A percentile compares a stretch with the other conserved stretches of the same genome.
These are phyloP conservation scores for Alternaria arbusti DNA, from an alignment of 2,329 filamentous ascomycete species.

Conservation along the genomic window DNA sequence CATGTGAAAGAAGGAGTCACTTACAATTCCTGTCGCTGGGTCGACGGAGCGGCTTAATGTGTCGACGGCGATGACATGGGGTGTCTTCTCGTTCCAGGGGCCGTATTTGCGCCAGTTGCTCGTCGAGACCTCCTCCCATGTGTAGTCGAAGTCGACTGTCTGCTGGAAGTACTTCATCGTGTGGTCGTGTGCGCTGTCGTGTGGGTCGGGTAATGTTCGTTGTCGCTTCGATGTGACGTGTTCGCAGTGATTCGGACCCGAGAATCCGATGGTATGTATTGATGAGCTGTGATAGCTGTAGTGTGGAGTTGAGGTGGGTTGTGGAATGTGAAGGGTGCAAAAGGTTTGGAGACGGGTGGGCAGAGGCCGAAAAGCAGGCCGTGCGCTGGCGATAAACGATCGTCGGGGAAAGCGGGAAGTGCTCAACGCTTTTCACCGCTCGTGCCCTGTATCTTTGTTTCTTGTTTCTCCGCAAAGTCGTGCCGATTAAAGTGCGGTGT, in stretches of 20 bases:
- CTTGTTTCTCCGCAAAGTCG: background rate
- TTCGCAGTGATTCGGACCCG: background rate
- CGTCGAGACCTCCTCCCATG: conserved; percentile 96
- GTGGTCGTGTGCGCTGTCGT: conserved; percentile 22
- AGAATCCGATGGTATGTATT: background rate
- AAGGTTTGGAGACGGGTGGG: conserved; percentile 21
- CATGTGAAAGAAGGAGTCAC: conserved; percentile 41
- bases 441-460: conserved; percentile 6
- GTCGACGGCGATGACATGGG: conserved; percentile 94
- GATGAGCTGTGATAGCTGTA: conserved; percentile 11
- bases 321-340: conserved; percentile 17
- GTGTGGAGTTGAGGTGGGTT: conserved; percentile 11
- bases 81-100: conserved; percentile 98
- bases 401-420: conserved; percentile 20
- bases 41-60: conserved; percentile 78
- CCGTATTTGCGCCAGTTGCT: conserved; percentile 99
- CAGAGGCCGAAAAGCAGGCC: conserved; percentile 23
- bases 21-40: conserved; percentile 69
- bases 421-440: conserved; percentile 21
- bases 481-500: conserved; percentile 6
- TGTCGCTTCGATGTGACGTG: conserved; percentile 6
- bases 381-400: conserved; percentile 20
- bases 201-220: background rate
- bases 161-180: conserved; percentile 96
- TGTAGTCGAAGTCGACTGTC: conserved; percentile 90